These are phyloP conservation scores for Venturia effusa DNA, from an alignment of 2,329 filamentous ascomycete species.

Conservation along the genomic window DNA sequence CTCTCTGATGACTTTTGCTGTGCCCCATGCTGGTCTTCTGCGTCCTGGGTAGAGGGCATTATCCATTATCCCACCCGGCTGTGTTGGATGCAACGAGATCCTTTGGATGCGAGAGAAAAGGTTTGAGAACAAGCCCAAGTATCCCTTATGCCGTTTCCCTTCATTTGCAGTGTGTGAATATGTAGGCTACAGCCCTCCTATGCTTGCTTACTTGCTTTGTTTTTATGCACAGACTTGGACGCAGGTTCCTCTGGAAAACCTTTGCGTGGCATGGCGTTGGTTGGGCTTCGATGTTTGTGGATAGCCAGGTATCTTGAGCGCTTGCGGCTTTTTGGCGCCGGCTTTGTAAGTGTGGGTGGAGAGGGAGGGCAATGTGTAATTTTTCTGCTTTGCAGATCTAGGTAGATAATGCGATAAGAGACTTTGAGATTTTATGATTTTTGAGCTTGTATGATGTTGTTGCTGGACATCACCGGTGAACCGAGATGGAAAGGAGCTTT, in stretches of 20 bases:
- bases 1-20: background rate
- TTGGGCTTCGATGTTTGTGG: background rate
- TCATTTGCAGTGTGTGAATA: background rate
- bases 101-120: background rate
- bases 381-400: slow-evolving; percentile 5
- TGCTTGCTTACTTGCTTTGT: background rate
- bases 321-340: background rate
- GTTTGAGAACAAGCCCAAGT: background rate
- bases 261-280: background rate
- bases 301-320: background rate
- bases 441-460: no score
- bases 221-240: background rate
- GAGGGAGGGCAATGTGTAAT: background rate
- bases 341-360: background rate
- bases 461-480: no score
- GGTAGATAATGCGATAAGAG: slow-evolving; percentile 1
- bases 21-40: background rate
- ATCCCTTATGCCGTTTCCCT: background rate
- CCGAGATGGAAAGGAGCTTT: no score
- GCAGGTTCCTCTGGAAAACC: no score
- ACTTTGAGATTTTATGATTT: slow-evolving; percentile 2
- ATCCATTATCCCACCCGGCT: background rate
- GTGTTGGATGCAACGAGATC: background rate
- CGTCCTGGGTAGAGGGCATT: background rate
- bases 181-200: background rate